A percentile compares a stretch with the other conserved stretches of the same genome.
Conservation (phyloP, 176 grass and related monocot species). For the Triticum turgidum region DNA sequence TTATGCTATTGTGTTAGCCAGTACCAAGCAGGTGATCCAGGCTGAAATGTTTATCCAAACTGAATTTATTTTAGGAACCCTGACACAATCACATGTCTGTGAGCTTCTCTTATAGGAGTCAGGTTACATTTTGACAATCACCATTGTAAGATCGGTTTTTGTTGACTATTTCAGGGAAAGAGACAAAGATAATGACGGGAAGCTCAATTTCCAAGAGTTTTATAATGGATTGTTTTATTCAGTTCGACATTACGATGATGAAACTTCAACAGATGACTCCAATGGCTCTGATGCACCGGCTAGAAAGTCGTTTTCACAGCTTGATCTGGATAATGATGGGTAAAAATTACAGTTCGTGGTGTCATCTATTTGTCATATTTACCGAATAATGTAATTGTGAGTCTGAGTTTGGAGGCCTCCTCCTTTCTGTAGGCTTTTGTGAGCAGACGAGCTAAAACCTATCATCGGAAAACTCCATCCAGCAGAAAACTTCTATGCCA, state of each 20-base stretch:
- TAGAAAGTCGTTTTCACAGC: slow-evolving; percentile 81
- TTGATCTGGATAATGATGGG: slow-evolving; percentile 91
- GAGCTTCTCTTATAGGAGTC: neutral
- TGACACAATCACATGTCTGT: neutral
- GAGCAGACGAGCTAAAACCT: slow-evolving; percentile 71
- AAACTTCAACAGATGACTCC: slow-evolving; percentile 48
- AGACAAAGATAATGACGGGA: slow-evolving; percentile 86
- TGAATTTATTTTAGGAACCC: slow-evolving; percentile 21
- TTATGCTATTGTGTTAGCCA: neutral
- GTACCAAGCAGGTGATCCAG: neutral
- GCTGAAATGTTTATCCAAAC: neutral
- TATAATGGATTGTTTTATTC: slow-evolving; percentile 85
- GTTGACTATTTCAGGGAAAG: slow-evolving; percentile 69
- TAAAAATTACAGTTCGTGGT: slow-evolving; percentile 42
- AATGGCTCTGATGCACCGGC: slow-evolving; percentile 66
- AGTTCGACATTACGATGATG: slow-evolving; percentile 71
- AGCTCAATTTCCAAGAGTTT: slow-evolving; percentile 89
- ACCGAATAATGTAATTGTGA: slow-evolving; percentile 1
- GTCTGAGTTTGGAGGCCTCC: slow-evolving; percentile 5
- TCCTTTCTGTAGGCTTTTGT: slow-evolving; percentile 71
- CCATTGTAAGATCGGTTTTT: slow-evolving; percentile 18
- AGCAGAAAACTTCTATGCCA: slow-evolving; percentile 79
- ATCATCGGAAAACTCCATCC: slow-evolving; percentile 78
- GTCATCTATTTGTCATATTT: slow-evolving; percentile 19
- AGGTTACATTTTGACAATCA: slow-evolving; percentile 7